Base-by-base conservation (phyloP, 352 stramenopile genomes). In the Phytophthora citricola region DNA sequence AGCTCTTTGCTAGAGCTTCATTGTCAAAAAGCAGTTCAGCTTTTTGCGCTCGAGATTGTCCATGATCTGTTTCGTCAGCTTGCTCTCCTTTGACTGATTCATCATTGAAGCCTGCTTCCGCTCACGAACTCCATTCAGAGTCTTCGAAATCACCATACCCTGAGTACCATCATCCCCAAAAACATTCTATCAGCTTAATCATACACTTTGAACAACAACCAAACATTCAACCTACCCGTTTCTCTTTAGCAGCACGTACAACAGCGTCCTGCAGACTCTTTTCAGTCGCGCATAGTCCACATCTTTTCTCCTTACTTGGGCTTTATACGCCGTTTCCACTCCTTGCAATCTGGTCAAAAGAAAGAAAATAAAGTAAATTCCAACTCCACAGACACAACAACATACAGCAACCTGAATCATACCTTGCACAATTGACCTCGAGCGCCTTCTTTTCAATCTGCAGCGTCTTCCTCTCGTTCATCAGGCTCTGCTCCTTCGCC, bases 291-390 rank as follows among this genome's bases (percentile, higher is more conserved):
- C 80, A 66, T 93, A 93, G 34, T 92, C 80, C 32, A 85, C 73
- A 61, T 94, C 87, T 55, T 92, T 92, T 36, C 76, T 78, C 22
- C 85, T 76, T 53, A 94, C 31, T 46, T 94, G 83, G 4, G 87
- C 79, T 46, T 92, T 93, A 57, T 79, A 93, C 7, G 79, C 80
- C 27, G 83, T 90, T 62, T 93, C 84, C 5, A 91, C 77, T 7
- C 86, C 85, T 66, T 93, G 84, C 51, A 94, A 55, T 32, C 79
- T 87, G 46, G 31, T 9, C 41, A 52, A 12, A 14, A 20, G 2
- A 50, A 27, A 17, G 39, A n/a, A 24, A 34, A 44, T 36, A 27
- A 58, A 15, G 22, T 52, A 46, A 54, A 32, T 36, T 40, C 26
- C 45, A 63, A 20, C 10, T 41, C 22, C 40, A 7, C 31, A 10